Evolutionary conservation across 257 asterid genomes (phyloP).

Genomic region (Solanum gandarillasii): DNA sequence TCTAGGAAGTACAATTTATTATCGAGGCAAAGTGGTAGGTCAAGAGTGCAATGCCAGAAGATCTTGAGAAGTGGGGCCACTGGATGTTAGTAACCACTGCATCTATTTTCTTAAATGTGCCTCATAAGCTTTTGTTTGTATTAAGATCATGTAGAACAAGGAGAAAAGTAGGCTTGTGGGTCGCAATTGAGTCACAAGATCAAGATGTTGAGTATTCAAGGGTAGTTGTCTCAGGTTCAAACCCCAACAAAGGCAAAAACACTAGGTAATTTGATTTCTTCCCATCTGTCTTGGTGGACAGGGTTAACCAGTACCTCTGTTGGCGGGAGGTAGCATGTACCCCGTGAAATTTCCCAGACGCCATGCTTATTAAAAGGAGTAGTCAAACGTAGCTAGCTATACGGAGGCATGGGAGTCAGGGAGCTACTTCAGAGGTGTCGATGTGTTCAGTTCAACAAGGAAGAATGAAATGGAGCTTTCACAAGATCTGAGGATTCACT

Average conservation of each 20-base stretch:
- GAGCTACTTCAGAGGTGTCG: background rate
- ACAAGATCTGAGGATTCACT: background rate
- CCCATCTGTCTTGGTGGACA: background rate
- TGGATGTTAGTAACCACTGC: background rate
- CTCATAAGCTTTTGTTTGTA: background rate
- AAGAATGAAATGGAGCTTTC: background rate
- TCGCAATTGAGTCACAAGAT: background rate
- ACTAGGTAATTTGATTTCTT: background rate
- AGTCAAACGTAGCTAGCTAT: background rate
- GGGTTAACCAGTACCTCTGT: background rate
- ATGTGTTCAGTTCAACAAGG: background rate
- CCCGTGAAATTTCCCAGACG: background rate
- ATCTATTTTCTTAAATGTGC: background rate
- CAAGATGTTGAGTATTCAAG: background rate
- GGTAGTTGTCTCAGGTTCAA: background rate
- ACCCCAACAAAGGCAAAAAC: background rate
- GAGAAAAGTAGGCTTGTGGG: background rate
- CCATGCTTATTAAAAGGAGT: background rate
- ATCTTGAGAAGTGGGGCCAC: background rate
- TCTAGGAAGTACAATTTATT: background rate
- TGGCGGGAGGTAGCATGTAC: background rate
- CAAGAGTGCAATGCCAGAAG: background rate
- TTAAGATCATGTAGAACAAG: background rate
- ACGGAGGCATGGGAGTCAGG: background rate
- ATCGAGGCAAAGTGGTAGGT: background rate